Conservation (phyloP, 768 basidiomycete genomes). For the Termitomyces sp. region DNA sequence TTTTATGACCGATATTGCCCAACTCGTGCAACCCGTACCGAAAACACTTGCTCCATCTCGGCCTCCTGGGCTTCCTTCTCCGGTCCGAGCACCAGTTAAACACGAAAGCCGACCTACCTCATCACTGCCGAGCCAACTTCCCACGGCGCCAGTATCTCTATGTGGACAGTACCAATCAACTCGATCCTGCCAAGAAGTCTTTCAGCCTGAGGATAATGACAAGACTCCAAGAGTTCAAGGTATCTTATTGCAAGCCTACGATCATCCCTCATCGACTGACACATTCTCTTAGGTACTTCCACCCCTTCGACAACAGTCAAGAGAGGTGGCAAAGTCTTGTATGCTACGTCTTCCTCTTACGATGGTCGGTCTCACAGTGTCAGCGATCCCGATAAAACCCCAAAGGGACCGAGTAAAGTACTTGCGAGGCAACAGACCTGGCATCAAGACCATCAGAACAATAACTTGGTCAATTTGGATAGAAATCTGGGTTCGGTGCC, state of each 20-base stretch:
- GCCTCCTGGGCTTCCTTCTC: background rate
- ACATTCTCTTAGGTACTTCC: background rate
- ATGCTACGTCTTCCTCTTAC: background rate
- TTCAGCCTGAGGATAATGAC: too few species aligned
- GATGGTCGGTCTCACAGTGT: background rate
- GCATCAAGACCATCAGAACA: background rate
- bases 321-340: too few species aligned
- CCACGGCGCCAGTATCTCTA: background rate
- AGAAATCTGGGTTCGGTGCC: background rate
- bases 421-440: conserved; percentile 3
- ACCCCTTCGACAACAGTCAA: background rate
- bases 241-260: background rate
- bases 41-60: background rate
- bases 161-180: background rate
- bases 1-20: background rate
- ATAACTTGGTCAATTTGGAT: background rate
- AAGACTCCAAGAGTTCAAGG: background rate
- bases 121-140: background rate
- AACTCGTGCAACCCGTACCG: background rate
- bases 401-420: background rate
- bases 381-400: background rate
- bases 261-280: background rate
- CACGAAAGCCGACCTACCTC: background rate
- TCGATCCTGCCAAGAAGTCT: background rate
- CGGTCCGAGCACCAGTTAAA: background rate